These are phyloP conservation scores for Naganishia albida DNA, from an alignment of 1,284 basidiomycete genomes.

Conservation along the genomic window DNA sequence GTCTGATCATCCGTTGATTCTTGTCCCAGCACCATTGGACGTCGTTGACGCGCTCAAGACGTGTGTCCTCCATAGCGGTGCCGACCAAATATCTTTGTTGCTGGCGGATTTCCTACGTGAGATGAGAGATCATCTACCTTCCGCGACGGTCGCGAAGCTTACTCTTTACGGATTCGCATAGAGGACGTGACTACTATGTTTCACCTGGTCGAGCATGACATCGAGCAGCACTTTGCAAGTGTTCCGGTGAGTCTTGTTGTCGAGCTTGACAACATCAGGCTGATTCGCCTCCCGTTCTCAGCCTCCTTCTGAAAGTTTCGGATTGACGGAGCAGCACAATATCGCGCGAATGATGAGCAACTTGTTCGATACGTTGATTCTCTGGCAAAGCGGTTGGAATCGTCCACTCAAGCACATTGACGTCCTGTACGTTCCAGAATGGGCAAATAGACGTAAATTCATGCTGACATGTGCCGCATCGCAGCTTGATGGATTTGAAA, in stretches of 20 bases:
- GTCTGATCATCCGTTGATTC: not conserved
- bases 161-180: slow-evolving; percentile 1
- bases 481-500: not conserved
- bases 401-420: slow-evolving; percentile 26
- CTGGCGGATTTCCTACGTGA: slow-evolving; percentile 26
- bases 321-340: not conserved
- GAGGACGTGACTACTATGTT: slow-evolving; percentile 44
- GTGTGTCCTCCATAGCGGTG: slow-evolving; percentile 8
- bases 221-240: slow-evolving; percentile 38
- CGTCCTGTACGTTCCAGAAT: slow-evolving; percentile 16
- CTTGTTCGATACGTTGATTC: slow-evolving; percentile 28
- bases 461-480: not conserved
- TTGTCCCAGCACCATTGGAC: slow-evolving; percentile 7
- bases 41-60: slow-evolving; percentile 10
- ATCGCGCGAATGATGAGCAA: slow-evolving; percentile 23
- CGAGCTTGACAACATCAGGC: not conserved
- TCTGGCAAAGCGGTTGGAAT: slow-evolving; percentile 52
- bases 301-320: too few relatives aligned
- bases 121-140: not conserved
- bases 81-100: slow-evolving; percentile 5
- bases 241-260: slow-evolving; percentile 37
- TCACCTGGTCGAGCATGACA: slow-evolving; percentile 43
- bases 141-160: not conserved
- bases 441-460: too few relatives aligned
- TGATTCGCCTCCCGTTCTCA: not conserved